phyloP scores from a whole-genome alignment of 2,329 filamentous ascomycete species.

The Colletotrichum scovillei region DNA sequence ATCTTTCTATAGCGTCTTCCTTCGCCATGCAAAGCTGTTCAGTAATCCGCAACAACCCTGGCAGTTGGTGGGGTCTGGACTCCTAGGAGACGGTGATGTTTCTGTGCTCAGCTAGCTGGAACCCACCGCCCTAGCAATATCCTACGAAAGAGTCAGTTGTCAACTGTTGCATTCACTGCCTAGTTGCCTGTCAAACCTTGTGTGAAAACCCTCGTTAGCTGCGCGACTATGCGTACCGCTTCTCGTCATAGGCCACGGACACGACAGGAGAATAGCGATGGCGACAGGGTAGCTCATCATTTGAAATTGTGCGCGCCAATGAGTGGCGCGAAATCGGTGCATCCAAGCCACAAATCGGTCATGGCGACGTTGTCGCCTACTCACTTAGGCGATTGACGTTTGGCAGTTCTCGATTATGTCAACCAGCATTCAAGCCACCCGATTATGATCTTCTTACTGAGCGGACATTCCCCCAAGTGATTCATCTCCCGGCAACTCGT shows the following conservation, averaged over 20 bases:
- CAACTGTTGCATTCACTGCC: background rate
- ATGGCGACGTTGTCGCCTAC: background rate
- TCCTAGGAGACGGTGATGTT: background rate
- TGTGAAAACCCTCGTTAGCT: background rate
- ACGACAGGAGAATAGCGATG: background rate
- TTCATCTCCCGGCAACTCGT: background rate
- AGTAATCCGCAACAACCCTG: conserved; percentile 16
- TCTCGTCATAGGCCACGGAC: background rate
- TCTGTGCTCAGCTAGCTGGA: background rate
- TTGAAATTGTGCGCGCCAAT: background rate
- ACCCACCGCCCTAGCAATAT: background rate
- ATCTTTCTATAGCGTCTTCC: background rate
- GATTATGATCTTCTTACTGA: background rate
- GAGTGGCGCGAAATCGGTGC: background rate
- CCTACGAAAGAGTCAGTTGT: background rate
- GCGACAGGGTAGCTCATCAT: background rate
- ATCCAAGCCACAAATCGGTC: background rate
- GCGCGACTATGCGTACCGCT: background rate
- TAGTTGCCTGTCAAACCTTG: background rate
- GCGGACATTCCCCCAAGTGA: background rate
- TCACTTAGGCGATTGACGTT: background rate
- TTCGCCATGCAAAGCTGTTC: conserved; percentile 7
- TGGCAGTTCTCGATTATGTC: background rate
- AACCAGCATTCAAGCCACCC: background rate
- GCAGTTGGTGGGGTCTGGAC: background rate